A percentile compares a stretch with the other conserved stretches of the same genome.
phyloP scores from a whole-genome alignment of 768 basidiomycete genomes.

The Peribolospora baueri region DNA sequence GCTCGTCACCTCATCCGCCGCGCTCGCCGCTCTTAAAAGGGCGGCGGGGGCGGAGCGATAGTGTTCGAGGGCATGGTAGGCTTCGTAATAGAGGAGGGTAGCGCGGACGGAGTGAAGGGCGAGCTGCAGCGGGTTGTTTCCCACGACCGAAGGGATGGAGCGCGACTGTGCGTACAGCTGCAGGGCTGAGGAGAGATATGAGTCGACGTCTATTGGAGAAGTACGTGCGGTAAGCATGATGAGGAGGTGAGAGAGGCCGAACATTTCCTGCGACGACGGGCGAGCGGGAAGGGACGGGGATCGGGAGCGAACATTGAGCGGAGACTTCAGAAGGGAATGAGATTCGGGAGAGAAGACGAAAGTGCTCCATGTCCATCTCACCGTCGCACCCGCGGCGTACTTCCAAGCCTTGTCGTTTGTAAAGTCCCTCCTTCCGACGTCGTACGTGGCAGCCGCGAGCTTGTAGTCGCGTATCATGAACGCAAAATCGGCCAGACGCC shows the following conservation, averaged over 20 bases:
- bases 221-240: constrained; percentile 16
- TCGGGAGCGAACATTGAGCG: neutral
- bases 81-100: constrained; percentile 20
- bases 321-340: neutral
- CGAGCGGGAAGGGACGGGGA: neutral
- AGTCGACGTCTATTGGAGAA: constrained; percentile 5
- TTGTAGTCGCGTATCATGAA: constrained; percentile 78
- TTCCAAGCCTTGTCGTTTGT: constrained; percentile 19
- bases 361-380: constrained; percentile 21
- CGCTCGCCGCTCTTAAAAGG: constrained; percentile 18
- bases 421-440: constrained; percentile 52
- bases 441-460: constrained; percentile 61
- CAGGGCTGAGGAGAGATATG: constrained; percentile 11
- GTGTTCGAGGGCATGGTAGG: constrained; percentile 16
- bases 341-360: neutral
- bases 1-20: constrained; percentile 21
- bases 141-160: constrained; percentile 1
- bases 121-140: constrained; percentile 16
- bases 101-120: constrained; percentile 19
- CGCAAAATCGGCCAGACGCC: constrained; percentile 85
- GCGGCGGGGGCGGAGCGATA: constrained; percentile 14
- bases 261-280: constrained; percentile 39
- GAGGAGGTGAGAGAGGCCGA: constrained; percentile 24
- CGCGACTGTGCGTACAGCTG: neutral
- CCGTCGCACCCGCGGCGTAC: constrained; percentile 39